Evolutionary conservation across 345 rosid genomes (phyloP).

Genomic region (Syzygium oleosum): DNA sequence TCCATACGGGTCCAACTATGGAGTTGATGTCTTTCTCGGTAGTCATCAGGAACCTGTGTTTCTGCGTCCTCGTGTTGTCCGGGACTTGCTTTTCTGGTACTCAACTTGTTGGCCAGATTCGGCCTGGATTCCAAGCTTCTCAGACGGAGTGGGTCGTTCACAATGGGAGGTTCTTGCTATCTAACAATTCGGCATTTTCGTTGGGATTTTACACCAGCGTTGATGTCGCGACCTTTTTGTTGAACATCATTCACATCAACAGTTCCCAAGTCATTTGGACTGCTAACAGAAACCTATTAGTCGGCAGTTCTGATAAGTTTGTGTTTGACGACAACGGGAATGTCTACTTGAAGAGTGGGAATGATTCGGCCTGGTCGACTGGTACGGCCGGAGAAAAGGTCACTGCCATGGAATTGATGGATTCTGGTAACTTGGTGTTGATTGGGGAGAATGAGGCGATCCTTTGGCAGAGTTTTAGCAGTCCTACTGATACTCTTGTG

Average conservation of each 20-base stretch:
- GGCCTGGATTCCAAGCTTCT: slow-evolving; percentile 36
- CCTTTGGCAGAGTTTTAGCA: slow-evolving; percentile 48
- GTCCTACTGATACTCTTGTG: slow-evolving; percentile 34
- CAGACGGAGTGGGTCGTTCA: slow-evolving; percentile 26
- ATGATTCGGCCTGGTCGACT: slow-evolving; percentile 22
- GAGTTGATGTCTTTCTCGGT: slow-evolving; percentile 11
- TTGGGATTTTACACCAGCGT: slow-evolving; percentile 23
- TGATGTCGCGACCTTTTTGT: slow-evolving; percentile 17
- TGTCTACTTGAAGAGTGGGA: slow-evolving; percentile 15
- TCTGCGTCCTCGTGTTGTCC: slow-evolving; percentile 9
- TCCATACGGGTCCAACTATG: neutral
- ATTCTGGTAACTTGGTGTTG: slow-evolving; percentile 50
- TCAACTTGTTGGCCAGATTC: slow-evolving; percentile 20
- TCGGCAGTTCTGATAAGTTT: slow-evolving; percentile 23
- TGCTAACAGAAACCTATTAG: slow-evolving; percentile 19
- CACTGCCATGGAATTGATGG: slow-evolving; percentile 22
- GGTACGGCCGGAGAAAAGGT: slow-evolving; percentile 20
- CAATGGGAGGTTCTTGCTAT: slow-evolving; percentile 27
- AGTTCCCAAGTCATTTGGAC: slow-evolving; percentile 30
- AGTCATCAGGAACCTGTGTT: neutral
- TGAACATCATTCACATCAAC: slow-evolving; percentile 18
- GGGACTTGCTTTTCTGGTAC: slow-evolving; percentile 1
- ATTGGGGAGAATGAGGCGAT: slow-evolving; percentile 7
- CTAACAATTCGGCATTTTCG: slow-evolving; percentile 26
- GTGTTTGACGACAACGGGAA: slow-evolving; percentile 30